Evolutionary conservation across 257 asterid genomes (phyloP).

Genomic region (Plantago major): DNA sequence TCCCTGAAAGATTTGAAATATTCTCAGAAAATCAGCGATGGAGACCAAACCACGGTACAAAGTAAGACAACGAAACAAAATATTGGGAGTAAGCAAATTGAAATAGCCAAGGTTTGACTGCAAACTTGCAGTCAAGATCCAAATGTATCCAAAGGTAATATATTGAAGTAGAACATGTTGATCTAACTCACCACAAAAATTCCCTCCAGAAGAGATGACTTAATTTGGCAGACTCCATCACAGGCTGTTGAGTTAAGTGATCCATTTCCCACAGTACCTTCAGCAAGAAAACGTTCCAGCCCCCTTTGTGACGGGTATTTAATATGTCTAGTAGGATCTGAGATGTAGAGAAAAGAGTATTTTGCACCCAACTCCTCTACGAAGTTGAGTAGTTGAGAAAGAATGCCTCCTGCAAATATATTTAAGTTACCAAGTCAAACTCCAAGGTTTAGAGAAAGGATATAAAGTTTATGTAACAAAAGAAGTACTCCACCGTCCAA

Average conservation of each 20-base stretch:
- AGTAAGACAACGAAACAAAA: too few relatives aligned
- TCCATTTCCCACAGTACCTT: conserved; percentile 49
- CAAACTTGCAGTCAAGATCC: background rate
- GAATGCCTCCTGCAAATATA: conserved; percentile 57
- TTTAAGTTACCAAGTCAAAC: conserved; percentile 21
- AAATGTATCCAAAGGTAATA: background rate
- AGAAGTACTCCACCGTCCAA: too few relatives aligned
- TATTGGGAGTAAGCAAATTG: background rate
- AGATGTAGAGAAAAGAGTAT: conserved; percentile 65
- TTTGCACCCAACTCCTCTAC: conserved; percentile 66
- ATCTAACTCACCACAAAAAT: conserved; percentile 66
- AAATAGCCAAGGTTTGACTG: background rate
- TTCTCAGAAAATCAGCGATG: too few relatives aligned
- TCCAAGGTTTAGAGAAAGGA: background rate
- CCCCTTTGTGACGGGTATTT: conserved; percentile 31
- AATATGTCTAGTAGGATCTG: conserved; percentile 45
- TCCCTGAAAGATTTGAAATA: conserved; percentile 50
- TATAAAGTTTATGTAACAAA: too few relatives aligned
- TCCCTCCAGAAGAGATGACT: conserved; percentile 91
- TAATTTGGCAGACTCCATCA: conserved; percentile 89
- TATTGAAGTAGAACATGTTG: conserved; percentile 2
- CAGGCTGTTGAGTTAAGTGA: conserved; percentile 48
- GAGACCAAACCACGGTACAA: too few relatives aligned
- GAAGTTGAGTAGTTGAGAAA: conserved; percentile 59
- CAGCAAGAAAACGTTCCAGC: conserved; percentile 83